A percentile compares a stretch with the other conserved stretches of the same genome.
Conservation (phyloP, 106 monocot species). For the Hemerocallis citrina region DNA sequence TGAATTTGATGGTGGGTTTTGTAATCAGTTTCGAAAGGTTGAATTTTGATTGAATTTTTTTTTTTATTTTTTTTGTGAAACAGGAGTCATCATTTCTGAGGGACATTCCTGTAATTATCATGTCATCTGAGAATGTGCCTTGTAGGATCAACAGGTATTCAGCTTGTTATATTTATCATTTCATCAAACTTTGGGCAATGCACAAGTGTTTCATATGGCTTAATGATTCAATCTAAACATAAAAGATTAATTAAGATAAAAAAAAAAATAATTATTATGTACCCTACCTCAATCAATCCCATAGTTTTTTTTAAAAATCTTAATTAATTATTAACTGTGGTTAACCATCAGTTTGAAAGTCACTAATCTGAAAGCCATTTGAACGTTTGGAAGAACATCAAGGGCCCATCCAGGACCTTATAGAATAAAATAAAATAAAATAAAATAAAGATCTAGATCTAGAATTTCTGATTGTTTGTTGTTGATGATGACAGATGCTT, state of each 20-base stretch:
- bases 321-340: no score
- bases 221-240: no score
- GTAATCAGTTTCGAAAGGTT: background rate
- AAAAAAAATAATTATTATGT: background rate
- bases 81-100: slow-evolving; percentile 65
- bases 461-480: background rate
- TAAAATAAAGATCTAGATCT: background rate
- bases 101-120: slow-evolving; percentile 81
- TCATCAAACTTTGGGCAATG: no score
- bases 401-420: no score
- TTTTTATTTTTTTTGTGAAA: slow-evolving; percentile 1
- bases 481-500: background rate
- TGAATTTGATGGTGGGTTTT: background rate
- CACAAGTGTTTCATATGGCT: background rate
- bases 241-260: no score
- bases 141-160: slow-evolving; percentile 79
- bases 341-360: no score
- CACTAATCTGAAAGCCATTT: no score
- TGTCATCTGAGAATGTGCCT: slow-evolving; percentile 93
- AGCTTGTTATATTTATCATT: no score
- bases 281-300: background rate
- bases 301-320: no score
- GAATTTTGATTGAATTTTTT: background rate
- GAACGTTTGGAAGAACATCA: no score
- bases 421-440: background rate